Conservation (phyloP, 2,329 filamentous ascomycete genomes). For the Fusarium pilosicola region DNA sequence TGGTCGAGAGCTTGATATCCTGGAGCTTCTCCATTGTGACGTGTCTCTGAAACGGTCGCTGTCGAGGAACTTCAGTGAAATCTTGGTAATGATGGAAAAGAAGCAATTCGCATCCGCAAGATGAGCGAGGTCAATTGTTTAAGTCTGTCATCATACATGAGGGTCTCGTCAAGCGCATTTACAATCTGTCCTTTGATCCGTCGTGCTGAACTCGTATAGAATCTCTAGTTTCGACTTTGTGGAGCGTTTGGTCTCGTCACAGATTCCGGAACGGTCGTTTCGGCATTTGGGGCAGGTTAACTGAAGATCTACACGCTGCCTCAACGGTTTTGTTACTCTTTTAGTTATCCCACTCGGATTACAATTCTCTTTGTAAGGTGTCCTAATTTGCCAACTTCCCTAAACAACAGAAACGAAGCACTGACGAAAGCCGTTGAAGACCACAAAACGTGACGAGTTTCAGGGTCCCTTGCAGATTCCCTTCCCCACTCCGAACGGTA, state of each 20-base stretch:
- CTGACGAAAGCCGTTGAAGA: neutral
- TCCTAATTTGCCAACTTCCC: neutral
- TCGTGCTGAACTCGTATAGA: neutral
- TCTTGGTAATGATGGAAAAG: neutral
- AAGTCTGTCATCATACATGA: neutral
- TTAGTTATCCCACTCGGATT: constrained; percentile 3
- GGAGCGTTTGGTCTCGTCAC: constrained; percentile 11
- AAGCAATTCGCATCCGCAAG: neutral
- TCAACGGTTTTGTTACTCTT: constrained; percentile 2
- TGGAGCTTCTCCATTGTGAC: constrained; percentile 21
- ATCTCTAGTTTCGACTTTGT: constrained; percentile 3
- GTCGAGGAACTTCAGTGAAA: neutral
- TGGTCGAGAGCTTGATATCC: constrained; percentile 14
- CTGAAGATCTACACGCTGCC: neutral
- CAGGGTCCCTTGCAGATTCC: neutral
- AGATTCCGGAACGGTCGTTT: constrained; percentile 13
- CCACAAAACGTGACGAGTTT: constrained; percentile 7
- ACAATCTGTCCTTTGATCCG: neutral
- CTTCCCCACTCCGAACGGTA: constrained; percentile 5
- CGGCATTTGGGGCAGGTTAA: constrained; percentile 14
- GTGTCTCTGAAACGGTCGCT: neutral
- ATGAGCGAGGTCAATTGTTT: constrained; percentile 6
- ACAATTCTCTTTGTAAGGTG: constrained; percentile 10
- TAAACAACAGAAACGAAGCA: neutral
- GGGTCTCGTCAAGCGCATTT: neutral